Evolutionary conservation across 148 eudicot genomes (phyloP).

Genomic region (Tetragonia tetragonoides): DNA sequence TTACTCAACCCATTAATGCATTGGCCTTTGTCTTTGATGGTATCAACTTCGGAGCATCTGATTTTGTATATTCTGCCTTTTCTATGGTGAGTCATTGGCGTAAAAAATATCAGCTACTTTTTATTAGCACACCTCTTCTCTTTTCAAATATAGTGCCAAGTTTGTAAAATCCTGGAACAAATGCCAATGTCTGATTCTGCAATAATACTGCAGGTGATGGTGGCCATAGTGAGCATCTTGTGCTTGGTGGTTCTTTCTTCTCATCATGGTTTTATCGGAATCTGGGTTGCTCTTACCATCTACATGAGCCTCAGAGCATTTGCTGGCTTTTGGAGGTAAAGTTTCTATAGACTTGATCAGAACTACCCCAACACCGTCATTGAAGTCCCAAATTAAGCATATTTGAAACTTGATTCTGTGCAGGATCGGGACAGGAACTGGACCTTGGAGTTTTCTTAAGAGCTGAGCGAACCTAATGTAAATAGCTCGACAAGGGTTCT

Average conservation of each 20-base stretch:
- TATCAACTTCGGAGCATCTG: conserved; percentile 86
- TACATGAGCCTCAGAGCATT: conserved; percentile 81
- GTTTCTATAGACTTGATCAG: not conserved
- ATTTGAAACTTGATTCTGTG: conserved; percentile 11
- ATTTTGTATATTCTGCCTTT: conserved; percentile 73
- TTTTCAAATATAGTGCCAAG: no score
- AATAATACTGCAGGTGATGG: conserved; percentile 44
- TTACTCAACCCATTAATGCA: conserved; percentile 75
- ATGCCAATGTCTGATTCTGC: not conserved
- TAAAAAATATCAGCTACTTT: not conserved
- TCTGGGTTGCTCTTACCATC: conserved; percentile 73
- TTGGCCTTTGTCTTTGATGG: conserved; percentile 88
- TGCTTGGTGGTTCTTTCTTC: conserved; percentile 48
- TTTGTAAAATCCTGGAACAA: not conserved
- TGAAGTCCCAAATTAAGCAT: not conserved
- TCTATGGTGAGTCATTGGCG: conserved; percentile 53
- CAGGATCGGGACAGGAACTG: conserved; percentile 78
- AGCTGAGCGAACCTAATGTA: conserved; percentile 23
- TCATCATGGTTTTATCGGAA: conserved; percentile 59
- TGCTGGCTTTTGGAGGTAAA: conserved; percentile 87
- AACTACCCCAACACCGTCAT: not conserved
- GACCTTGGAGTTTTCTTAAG: conserved; percentile 71
- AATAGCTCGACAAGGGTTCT: not conserved
- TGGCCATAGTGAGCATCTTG: conserved; percentile 61
- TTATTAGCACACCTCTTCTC: no score